phyloP scores from a whole-genome alignment of 768 basidiomycete species.

The Amylocystis lapponica region DNA sequence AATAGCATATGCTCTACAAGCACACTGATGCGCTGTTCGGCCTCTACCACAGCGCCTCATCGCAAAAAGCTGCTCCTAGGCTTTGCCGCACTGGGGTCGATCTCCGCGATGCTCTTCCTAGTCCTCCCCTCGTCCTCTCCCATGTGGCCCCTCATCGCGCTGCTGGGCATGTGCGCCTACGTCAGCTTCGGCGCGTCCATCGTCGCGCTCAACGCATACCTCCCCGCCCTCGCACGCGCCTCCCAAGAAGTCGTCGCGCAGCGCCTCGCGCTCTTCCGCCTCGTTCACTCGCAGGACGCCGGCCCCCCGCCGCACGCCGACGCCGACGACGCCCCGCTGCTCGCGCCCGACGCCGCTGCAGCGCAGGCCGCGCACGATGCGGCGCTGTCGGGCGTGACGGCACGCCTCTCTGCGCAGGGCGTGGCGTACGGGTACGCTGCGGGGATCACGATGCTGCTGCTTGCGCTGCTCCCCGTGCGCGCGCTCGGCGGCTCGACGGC shows the following conservation, averaged over 20 bases:
- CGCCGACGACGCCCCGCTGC: not conserved
- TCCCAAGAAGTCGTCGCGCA: slow-evolving; percentile 51
- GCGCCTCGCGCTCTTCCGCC: slow-evolving; percentile 26
- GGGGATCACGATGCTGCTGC: slow-evolving; percentile 70
- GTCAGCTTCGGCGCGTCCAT: slow-evolving; percentile 81
- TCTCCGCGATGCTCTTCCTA: slow-evolving; percentile 66
- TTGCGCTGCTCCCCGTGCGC: slow-evolving; percentile 75
- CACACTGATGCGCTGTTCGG: not conserved
- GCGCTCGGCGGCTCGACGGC: slow-evolving; percentile 69
- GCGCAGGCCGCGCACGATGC: slow-evolving; percentile 38
- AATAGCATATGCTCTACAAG: not conserved
- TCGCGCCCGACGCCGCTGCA: slow-evolving; percentile 12
- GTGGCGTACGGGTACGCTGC: slow-evolving; percentile 84
- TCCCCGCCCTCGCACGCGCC: slow-evolving; percentile 66
- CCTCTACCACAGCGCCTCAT: slow-evolving; percentile 40
- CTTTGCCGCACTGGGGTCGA: slow-evolving; percentile 71
- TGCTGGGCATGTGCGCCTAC: slow-evolving; percentile 74
- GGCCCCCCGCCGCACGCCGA: slow-evolving; percentile 6
- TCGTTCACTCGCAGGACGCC: too few species aligned
- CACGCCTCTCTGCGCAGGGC: slow-evolving; percentile 78
- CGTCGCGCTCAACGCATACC: slow-evolving; percentile 89
- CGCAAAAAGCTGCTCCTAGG: slow-evolving; percentile 73
- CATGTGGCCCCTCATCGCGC: slow-evolving; percentile 61
- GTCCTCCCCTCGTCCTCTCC: slow-evolving; percentile 64
- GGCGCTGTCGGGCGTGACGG: slow-evolving; percentile 65